A percentile compares a stretch with the other conserved stretches of the same genome.
Conservation (phyloP, 1,139 yeast species). For the Kluyveromyces sp. region DNA sequence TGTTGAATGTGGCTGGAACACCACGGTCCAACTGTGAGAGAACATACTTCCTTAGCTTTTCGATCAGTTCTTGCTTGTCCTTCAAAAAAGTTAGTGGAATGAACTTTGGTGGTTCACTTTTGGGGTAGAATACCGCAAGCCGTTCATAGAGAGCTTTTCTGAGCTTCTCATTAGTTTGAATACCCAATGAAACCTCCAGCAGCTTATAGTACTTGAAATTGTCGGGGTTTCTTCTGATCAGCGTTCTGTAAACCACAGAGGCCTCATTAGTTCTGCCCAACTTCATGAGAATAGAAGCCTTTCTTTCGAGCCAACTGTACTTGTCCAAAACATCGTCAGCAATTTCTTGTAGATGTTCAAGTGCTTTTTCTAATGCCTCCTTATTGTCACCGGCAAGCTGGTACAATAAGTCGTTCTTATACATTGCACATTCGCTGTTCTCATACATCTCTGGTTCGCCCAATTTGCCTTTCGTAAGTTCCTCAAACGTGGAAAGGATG, state of each 20-base stretch:
- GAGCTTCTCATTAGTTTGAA: conserved; percentile 35
- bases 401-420: conserved; percentile 60
- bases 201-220: conserved; percentile 55
- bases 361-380: conserved; percentile 47
- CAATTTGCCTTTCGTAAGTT: conserved; percentile 59
- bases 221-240: conserved; percentile 84
- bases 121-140: conserved; percentile 66
- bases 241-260: conserved; percentile 55
- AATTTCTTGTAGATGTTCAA: conserved; percentile 51
- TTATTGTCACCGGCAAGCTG: conserved; percentile 49
- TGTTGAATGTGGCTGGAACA: conserved; percentile 85
- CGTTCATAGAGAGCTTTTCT: conserved; percentile 56
- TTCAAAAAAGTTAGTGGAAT: conserved; percentile 71
- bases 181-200: conserved; percentile 57
- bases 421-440: conserved; percentile 72
- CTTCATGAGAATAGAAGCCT: conserved; percentile 51
- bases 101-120: conserved; percentile 71
- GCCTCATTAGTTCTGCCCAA: conserved; percentile 52
- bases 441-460: conserved; percentile 65
- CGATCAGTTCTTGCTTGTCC: conserved; percentile 44
- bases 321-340: conserved; percentile 55
- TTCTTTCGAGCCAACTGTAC: conserved; percentile 54
- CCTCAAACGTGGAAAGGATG: conserved; percentile 69
- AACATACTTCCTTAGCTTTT: conserved; percentile 47
- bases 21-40: conserved; percentile 62